phyloP scores from a whole-genome alignment of 1,139 yeast genomes.

The Debaryomyces udenii region DNA sequence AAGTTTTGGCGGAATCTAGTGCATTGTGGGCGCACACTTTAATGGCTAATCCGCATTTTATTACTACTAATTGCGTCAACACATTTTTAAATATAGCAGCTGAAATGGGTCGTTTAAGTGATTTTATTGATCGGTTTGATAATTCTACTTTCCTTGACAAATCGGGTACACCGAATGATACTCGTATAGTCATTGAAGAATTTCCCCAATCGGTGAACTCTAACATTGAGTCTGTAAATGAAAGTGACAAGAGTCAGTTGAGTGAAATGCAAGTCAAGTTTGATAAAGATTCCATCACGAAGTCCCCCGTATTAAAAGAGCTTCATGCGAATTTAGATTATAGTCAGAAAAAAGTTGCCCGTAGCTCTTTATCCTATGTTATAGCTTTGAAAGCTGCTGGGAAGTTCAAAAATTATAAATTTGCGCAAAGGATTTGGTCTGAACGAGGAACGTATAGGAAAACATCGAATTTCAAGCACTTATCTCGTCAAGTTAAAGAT shows the following conservation, averaged over 20 bases:
- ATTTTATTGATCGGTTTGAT: slow-evolving; percentile 55
- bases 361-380: slow-evolving; percentile 60
- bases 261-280: slow-evolving; percentile 14
- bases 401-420: slow-evolving; percentile 50
- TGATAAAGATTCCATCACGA: slow-evolving; percentile 18
- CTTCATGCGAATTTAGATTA: slow-evolving; percentile 12
- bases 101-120: slow-evolving; percentile 46
- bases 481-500: slow-evolving; percentile 44
- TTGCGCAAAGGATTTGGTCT: slow-evolving; percentile 70
- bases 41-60: slow-evolving; percentile 40
- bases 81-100: slow-evolving; percentile 60
- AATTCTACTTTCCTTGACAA: slow-evolving; percentile 47
- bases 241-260: slow-evolving; percentile 8
- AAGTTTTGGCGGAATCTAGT: slow-evolving; percentile 70
- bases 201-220: slow-evolving; percentile 21
- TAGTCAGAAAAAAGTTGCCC: slow-evolving; percentile 30
- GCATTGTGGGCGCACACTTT: slow-evolving; percentile 71
- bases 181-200: slow-evolving; percentile 22
- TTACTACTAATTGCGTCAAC: slow-evolving; percentile 48
- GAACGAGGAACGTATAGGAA: slow-evolving; percentile 78
- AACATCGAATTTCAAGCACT: slow-evolving; percentile 45
- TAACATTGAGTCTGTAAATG: slow-evolving; percentile 12
- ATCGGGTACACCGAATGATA: slow-evolving; percentile 23
- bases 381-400: slow-evolving; percentile 70
- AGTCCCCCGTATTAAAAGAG: slow-evolving; percentile 31